Percentiles rank a stretch among this genome's conserved stretches.
phyloP scores from a whole-genome alignment of 1,284 basidiomycete genomes.

The Omphalotus olearius region DNA sequence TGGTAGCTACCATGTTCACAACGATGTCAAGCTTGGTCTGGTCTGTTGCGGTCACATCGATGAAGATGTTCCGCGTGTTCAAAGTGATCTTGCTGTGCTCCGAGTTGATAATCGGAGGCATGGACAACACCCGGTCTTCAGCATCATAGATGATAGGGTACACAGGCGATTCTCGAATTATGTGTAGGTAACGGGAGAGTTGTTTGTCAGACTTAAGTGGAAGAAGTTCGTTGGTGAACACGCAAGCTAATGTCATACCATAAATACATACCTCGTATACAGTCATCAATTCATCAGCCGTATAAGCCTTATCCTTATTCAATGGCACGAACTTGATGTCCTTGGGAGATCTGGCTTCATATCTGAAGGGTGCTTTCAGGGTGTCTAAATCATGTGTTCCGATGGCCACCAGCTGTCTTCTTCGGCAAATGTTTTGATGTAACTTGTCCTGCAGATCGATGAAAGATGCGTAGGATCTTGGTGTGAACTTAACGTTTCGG shows the following conservation, averaged over 20 bases:
- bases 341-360: constrained; percentile 86
- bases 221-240: not conserved
- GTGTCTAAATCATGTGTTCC: constrained; percentile 98
- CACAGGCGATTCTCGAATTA: constrained; percentile 92
- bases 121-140: constrained; percentile 83
- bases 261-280: constrained; percentile 73
- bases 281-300: constrained; percentile 83
- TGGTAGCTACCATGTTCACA: constrained; percentile 89
- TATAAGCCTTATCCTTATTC: constrained; percentile 72
- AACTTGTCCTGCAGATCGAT: constrained; percentile 99
- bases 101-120: constrained; percentile 99
- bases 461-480: constrained; percentile 91
- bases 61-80: constrained; percentile 92
- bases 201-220: constrained; percentile 81
- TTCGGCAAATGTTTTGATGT: constrained; percentile 92
- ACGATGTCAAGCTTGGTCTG: constrained; percentile 96
- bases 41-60: constrained; percentile 98
- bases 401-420: constrained; percentile 91
- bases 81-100: constrained; percentile 97
- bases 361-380: constrained; percentile 83
- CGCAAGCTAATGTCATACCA: not conserved
- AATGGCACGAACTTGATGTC: constrained; percentile 90
- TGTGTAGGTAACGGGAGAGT: constrained; percentile 83
- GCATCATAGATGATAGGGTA: constrained; percentile 98
- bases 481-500: constrained; percentile 86